Evolutionary conservation across 495 filamentous ascomycete species (phyloP).

Genomic region (Podospora comata): DNA sequence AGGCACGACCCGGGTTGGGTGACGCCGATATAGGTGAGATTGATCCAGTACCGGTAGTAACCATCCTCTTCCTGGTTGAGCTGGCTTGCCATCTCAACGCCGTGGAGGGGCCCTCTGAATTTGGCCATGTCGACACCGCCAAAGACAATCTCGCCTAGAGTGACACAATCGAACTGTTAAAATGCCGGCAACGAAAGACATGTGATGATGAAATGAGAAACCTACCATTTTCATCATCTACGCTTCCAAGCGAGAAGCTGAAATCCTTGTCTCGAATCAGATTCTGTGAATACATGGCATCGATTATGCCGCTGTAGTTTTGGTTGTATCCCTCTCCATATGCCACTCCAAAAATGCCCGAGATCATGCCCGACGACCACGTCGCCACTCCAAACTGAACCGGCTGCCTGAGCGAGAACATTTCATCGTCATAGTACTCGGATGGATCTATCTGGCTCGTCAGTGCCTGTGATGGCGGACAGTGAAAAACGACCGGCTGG

Average conservation of each 20-base stretch:
- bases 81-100: slow-evolving; percentile 18
- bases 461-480: not conserved
- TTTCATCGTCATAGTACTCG: not conserved
- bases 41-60: slow-evolving; percentile 35
- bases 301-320: slow-evolving; percentile 73
- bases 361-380: slow-evolving; percentile 27
- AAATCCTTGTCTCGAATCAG: slow-evolving; percentile 74
- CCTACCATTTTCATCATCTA: slow-evolving; percentile 21
- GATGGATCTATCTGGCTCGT: slow-evolving; percentile 3
- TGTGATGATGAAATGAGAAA: not conserved
- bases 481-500: no score
- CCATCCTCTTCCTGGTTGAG: slow-evolving; percentile 18
- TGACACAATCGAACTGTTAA: not conserved
- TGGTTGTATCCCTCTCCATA: slow-evolving; percentile 55
- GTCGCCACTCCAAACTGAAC: slow-evolving; percentile 30
- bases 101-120: slow-evolving; percentile 66
- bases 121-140: slow-evolving; percentile 81
- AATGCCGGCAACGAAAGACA: not conserved
- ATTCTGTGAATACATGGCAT: slow-evolving; percentile 53
- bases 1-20: slow-evolving; percentile 39
- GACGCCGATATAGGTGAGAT: slow-evolving; percentile 48
- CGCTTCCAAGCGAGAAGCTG: slow-evolving; percentile 54
- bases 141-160: slow-evolving; percentile 73
- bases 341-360: slow-evolving; percentile 66
- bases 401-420: slow-evolving; percentile 10